Evolutionary conservation across 108 stramenopile species (phyloP).

Genomic region (Craspedostauros australis): DNA sequence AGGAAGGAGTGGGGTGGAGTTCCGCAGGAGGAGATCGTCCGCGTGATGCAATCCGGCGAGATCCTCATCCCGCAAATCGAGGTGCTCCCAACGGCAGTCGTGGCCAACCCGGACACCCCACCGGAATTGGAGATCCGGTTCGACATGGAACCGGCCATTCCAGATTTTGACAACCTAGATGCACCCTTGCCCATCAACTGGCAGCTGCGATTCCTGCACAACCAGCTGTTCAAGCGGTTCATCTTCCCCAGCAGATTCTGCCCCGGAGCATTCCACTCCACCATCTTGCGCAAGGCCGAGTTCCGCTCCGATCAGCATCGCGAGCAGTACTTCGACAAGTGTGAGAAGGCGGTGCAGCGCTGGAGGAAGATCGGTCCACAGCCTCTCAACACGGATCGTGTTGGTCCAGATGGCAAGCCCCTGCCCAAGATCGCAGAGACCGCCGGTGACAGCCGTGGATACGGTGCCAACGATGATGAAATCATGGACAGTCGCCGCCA

Average conservation of each 20-base stretch:
- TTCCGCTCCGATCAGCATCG: slow-evolving; percentile 54
- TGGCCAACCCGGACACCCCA: slow-evolving; percentile 71
- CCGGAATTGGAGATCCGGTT: slow-evolving; percentile 86
- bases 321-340: slow-evolving; percentile 35
- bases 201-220: slow-evolving; percentile 83
- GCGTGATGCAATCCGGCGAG: slow-evolving; percentile 54
- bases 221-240: slow-evolving; percentile 76
- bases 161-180: slow-evolving; percentile 43
- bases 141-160: slow-evolving; percentile 64
- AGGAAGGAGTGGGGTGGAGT: slow-evolving; percentile 78
- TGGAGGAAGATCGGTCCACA: slow-evolving; percentile 63
- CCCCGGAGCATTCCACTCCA: slow-evolving; percentile 84
- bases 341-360: slow-evolving; percentile 41
- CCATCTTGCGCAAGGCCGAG: slow-evolving; percentile 82
- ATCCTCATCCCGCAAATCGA: slow-evolving; percentile 84
- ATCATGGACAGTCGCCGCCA: too few relatives aligned
- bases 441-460: neutral
- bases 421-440: slow-evolving; percentile 10
- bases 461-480: neutral
- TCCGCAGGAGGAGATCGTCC: slow-evolving; percentile 51
- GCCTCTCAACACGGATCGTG: slow-evolving; percentile 49
- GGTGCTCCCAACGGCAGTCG: slow-evolving; percentile 76
- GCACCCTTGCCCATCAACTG: slow-evolving; percentile 66
- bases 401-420: slow-evolving; percentile 35
- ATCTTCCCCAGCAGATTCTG: slow-evolving; percentile 71